A percentile compares a stretch with the other conserved stretches of the same genome.
These are phyloP conservation scores for Nicotiana tabacum DNA, from an alignment of 257 asterid species.

Conservation along the genomic window DNA sequence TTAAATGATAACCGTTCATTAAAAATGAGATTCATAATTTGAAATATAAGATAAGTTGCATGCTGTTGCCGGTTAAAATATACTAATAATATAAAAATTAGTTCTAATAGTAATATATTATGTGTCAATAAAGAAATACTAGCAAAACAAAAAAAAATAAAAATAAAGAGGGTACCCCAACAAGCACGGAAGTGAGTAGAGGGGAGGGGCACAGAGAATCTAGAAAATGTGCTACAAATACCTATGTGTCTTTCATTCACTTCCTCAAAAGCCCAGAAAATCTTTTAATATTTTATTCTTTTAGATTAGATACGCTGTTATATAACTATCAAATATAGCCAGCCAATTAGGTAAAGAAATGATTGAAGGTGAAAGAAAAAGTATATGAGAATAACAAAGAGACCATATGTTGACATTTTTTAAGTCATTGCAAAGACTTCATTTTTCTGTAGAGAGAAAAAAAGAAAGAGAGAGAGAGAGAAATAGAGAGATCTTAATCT, in stretches of 20 bases:
- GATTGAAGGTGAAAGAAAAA: slow-evolving; percentile 28
- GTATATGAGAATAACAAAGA: slow-evolving; percentile 3
- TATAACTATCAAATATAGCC: slow-evolving; percentile 29
- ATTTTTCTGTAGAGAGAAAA: slow-evolving; percentile 27
- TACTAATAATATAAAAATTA: too few relatives aligned
- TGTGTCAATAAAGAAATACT: not conserved
- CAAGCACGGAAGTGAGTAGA: slow-evolving; percentile 19
- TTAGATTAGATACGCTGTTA: slow-evolving; percentile 18
- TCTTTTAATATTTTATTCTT: slow-evolving; percentile 15
- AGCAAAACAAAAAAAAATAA: not conserved
- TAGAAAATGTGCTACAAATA: slow-evolving; percentile 38
- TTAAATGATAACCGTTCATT: too few relatives aligned
- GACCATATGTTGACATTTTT: slow-evolving; percentile 45
- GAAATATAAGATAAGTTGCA: too few relatives aligned
- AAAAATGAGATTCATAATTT: too few relatives aligned
- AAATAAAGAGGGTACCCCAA: slow-evolving; percentile 13
- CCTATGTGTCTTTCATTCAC: slow-evolving; percentile 32
- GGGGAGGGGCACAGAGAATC: slow-evolving; percentile 49
- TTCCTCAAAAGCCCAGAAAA: slow-evolving; percentile 44
- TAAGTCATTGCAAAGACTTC: slow-evolving; percentile 43
- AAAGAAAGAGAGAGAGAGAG: slow-evolving; percentile 21
- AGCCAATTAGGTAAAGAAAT: slow-evolving; percentile 40
- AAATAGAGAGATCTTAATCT: slow-evolving; percentile 31
- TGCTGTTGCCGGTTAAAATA: too few relatives aligned
- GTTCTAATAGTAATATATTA: too few relatives aligned